Percentiles rank a stretch among this genome's conserved stretches.
These are phyloP conservation scores for Geopyxis carbonaria DNA, from an alignment of 495 filamentous ascomycete genomes.

Conservation along the genomic window DNA sequence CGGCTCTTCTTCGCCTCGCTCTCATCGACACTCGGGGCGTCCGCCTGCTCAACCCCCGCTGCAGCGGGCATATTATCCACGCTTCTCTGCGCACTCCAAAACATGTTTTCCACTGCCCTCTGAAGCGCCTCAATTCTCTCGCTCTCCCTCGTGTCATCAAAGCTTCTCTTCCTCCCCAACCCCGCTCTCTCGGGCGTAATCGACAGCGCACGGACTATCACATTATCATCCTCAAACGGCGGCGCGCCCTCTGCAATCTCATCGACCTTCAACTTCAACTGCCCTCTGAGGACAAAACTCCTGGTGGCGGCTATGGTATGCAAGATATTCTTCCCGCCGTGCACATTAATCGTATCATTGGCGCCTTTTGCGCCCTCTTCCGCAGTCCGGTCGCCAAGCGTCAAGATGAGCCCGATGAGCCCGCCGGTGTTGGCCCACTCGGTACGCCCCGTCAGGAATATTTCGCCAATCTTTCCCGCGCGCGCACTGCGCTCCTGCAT, in stretches of 20 bases:
- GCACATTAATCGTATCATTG: conserved; percentile 40
- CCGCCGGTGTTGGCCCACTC: conserved; percentile 66
- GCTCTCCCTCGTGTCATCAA: background rate
- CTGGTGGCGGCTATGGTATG: conserved; percentile 69
- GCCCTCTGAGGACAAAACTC: conserved; percentile 72
- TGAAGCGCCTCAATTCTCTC: conserved; percentile 1
- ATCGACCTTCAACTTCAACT: conserved; percentile 47
- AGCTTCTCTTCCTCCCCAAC: background rate
- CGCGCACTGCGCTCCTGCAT: conserved; percentile 44
- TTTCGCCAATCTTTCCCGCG: conserved; percentile 44
- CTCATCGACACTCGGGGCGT: background rate
- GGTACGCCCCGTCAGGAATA: conserved; percentile 64
- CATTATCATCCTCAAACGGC: conserved; percentile 19
- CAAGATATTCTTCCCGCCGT: conserved; percentile 59
- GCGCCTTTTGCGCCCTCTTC: conserved; percentile 25
- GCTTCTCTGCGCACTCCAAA: conserved; percentile 9
- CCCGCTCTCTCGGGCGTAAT: conserved; percentile 7
- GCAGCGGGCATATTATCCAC: no score
- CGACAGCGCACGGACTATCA: conserved; percentile 17
- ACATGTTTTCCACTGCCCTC: conserved; percentile 19
- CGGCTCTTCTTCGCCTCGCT: background rate
- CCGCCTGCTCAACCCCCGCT: background rate
- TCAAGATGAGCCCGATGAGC: conserved; percentile 66
- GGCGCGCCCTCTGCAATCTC: conserved; percentile 36
- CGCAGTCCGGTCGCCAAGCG: conserved; percentile 46